Percentiles rank a stretch among this genome's conserved stretches.
Evolutionary conservation across 306 rosid species (phyloP).

Genomic region (Quercus gilva): DNA sequence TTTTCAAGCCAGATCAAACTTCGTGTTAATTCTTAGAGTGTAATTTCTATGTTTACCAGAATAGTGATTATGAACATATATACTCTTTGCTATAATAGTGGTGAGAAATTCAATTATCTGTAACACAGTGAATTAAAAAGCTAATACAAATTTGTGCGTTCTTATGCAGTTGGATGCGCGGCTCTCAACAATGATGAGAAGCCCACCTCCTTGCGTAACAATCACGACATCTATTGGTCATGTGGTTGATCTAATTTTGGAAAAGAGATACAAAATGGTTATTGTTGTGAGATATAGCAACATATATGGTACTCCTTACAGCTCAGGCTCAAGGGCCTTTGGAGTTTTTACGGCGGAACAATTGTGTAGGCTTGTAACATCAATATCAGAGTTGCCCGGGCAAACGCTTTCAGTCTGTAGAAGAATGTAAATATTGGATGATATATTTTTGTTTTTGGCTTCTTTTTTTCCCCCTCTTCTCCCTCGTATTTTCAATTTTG

Average conservation of each 20-base stretch:
- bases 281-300: slow-evolving; percentile 48
- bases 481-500: not conserved
- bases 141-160: not conserved
- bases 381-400: slow-evolving; percentile 32
- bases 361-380: slow-evolving; percentile 40
- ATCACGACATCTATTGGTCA: slow-evolving; percentile 51
- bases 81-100: not conserved
- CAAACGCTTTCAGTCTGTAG: slow-evolving; percentile 28
- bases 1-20: not conserved
- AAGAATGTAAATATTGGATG: not conserved
- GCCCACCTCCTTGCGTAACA: slow-evolving; percentile 63
- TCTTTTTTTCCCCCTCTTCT: not conserved
- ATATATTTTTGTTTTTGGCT: no score
- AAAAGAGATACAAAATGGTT: slow-evolving; percentile 52
- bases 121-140: not conserved
- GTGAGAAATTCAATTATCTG: not conserved
- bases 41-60: not conserved
- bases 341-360: slow-evolving; percentile 66
- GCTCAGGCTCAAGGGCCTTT: slow-evolving; percentile 50
- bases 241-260: slow-evolving; percentile 62
- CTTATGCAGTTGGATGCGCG: slow-evolving; percentile 59
- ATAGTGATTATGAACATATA: not conserved
- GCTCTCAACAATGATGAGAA: slow-evolving; percentile 73
- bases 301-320: slow-evolving; percentile 28
- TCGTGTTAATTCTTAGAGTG: not conserved